Base-by-base conservation (phyloP, 1,284 basidiomycete genomes). In the Leccinum pallidistipes region DNA sequence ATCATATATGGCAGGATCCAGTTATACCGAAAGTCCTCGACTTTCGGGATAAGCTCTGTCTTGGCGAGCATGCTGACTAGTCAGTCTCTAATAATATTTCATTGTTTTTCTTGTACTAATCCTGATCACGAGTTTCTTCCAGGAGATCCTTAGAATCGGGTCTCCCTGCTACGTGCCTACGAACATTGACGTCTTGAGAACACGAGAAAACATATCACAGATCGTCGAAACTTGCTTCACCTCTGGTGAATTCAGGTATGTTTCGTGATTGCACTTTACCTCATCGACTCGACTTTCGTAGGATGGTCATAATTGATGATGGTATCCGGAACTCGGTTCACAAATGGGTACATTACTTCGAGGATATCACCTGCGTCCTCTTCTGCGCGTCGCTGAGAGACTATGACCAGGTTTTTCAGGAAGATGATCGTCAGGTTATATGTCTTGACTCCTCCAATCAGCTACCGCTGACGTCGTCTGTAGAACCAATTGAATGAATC, bases 1-100 rank as follows among this genome's bases (percentile, higher is more conserved):
- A 63, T 34, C 11, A 21, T 2, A 7, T 59, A 8, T 62, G 49
- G 61, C 55, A 63, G 5, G 55, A 63, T 64, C 45, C 55, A 36
- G 14, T 34, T 14, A 16, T 61, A 3, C 47, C 59, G 4, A 62
- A 43, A 16, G 34, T 60, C 52, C 50, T 38, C 24, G 36, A 59
- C 3, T 47, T 47, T 38, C 38, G 16, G 8, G 24, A 32, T 12
- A 27, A 52, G 18, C 32, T 61, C 47, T 29, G 21, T 7, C 53
- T 63, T 4, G 3, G 47, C 18, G 29, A 63, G 9, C 18, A 9
- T n/a, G 47, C 52, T 7, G 34, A 61, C 4, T 64, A 56, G 62
- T 64, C 12, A 47, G 62, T 64, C 47, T 29, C 51, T 31, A 3
- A 36, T 3, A 10, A n/a, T 14, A 5, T 16, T 9, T 14, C 29